Evolutionary conservation across 108 stramenopile genomes (phyloP).

Genomic region (Cafeteria roenbergensis): DNA sequence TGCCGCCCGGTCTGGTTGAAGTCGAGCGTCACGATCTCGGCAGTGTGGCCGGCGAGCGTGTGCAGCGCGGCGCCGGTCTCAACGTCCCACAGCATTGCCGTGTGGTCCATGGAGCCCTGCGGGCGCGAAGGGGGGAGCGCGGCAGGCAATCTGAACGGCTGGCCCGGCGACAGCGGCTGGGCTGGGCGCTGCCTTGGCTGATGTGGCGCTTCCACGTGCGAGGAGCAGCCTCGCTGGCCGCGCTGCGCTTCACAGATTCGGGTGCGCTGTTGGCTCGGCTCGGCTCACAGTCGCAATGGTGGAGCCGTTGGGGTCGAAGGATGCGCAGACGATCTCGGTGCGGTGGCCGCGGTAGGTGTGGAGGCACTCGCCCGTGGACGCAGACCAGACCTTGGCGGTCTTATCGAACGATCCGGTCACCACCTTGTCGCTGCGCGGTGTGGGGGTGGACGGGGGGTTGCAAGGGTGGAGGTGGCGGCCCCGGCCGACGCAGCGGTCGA

Average conservation of each 20-base stretch:
- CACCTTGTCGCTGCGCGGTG: constrained; percentile 46
- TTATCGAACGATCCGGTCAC: constrained; percentile 56
- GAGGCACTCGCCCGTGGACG: constrained; percentile 25
- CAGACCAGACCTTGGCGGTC: constrained; percentile 49
- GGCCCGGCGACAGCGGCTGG: too few species aligned
- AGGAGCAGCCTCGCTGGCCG: too few species aligned
- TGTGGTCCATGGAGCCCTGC: constrained; percentile 59
- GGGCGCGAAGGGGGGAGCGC: too few species aligned
- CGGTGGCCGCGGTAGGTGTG: constrained; percentile 57
- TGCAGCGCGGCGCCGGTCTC: constrained; percentile 51
- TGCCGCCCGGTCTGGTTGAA: constrained; percentile 43
- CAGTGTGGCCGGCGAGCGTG: constrained; percentile 50
- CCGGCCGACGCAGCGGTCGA: too few species aligned
- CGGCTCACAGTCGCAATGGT: constrained; percentile 43
- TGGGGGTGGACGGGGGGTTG: too few species aligned
- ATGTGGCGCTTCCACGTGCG: too few species aligned
- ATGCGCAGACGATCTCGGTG: constrained; percentile 55
- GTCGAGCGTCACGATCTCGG: constrained; percentile 49
- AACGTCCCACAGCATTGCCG: constrained; percentile 54
- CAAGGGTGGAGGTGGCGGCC: too few species aligned
- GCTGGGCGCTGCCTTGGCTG: too few species aligned
- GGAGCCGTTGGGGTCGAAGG: constrained; percentile 48
- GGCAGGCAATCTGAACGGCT: too few species aligned
- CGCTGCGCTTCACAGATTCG: too few species aligned
- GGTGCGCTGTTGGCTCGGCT: too few species aligned